These are phyloP conservation scores for Atkinsonella hypoxylon DNA, from an alignment of 2,329 filamentous ascomycete species.

Conservation along the genomic window DNA sequence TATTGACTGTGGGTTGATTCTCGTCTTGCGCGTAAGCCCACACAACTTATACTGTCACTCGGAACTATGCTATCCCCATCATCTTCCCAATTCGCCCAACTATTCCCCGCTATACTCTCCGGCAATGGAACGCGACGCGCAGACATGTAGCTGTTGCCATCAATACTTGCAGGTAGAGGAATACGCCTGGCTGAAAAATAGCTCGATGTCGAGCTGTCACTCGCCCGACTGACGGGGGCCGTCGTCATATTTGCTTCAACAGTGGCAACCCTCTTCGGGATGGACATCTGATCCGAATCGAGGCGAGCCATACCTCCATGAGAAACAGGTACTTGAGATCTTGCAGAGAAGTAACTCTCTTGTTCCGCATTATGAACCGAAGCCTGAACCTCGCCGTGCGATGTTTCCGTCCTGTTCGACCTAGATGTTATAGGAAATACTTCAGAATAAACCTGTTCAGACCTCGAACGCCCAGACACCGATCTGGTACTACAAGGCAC, in stretches of 20 bases:
- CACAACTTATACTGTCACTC: conserved; percentile 49
- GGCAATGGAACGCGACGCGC: conserved; percentile 28
- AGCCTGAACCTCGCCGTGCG: not conserved
- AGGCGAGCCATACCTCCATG: not conserved
- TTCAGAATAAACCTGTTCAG: too few relatives aligned
- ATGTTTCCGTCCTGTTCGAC: too few relatives aligned
- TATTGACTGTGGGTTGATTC: not conserved
- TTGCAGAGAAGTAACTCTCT: conserved; percentile 2
- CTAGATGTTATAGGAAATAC: too few relatives aligned
- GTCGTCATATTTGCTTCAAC: not conserved
- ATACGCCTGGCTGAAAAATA: conserved; percentile 13
- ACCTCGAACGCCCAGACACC: too few relatives aligned
- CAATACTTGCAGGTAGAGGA: conserved; percentile 14
- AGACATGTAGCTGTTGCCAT: conserved; percentile 16
- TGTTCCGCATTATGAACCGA: not conserved
- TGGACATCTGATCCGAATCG: not conserved
- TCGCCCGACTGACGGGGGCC: not conserved
- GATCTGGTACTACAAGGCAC: too few relatives aligned
- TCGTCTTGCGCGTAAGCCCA: conserved; percentile 23
- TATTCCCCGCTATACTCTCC: conserved; percentile 28
- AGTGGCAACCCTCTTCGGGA: not conserved
- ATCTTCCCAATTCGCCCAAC: conserved; percentile 30
- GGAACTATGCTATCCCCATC: conserved; percentile 44
- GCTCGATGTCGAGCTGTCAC: conserved; percentile 4
- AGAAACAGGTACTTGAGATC: not conserved